Percentiles rank a stretch among this genome's conserved stretches.
Conservation (phyloP, 2,329 filamentous ascomycete genomes). For the Colletotrichum scovillei region DNA sequence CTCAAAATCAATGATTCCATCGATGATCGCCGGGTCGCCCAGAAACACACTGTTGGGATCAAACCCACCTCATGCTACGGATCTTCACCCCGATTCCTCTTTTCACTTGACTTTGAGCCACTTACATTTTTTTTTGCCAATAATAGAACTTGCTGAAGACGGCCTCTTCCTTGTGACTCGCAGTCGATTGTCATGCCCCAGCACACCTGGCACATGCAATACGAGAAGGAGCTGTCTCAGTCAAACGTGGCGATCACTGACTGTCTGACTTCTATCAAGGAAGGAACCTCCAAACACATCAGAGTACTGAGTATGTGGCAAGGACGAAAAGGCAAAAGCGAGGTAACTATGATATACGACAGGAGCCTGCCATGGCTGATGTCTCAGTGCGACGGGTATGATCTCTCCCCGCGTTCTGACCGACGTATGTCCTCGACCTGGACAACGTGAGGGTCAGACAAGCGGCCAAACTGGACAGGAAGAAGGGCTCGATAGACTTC, state of each 20-base stretch:
- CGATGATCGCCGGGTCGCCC: background rate
- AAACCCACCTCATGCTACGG: background rate
- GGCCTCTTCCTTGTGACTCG: background rate
- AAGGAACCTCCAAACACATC: background rate
- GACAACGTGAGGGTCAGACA: background rate
- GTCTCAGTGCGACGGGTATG: background rate
- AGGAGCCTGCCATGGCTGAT: background rate
- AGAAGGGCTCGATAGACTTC: background rate
- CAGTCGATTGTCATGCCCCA: background rate
- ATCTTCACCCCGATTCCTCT: background rate
- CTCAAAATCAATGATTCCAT: background rate
- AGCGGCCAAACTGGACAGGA: background rate
- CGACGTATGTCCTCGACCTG: background rate
- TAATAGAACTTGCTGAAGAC: no score
- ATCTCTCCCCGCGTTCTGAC: background rate
- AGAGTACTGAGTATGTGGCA: background rate
- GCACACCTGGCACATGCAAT: background rate
- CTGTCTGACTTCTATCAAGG: no score
- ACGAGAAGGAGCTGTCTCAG: background rate
- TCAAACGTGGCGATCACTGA: background rate
- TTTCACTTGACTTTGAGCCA: background rate
- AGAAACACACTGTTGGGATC: background rate
- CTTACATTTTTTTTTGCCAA: background rate
- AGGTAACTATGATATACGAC: background rate
- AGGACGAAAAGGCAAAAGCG: background rate